Conservation (phyloP, 345 rosid species). For the Gossypium anomalum region DNA sequence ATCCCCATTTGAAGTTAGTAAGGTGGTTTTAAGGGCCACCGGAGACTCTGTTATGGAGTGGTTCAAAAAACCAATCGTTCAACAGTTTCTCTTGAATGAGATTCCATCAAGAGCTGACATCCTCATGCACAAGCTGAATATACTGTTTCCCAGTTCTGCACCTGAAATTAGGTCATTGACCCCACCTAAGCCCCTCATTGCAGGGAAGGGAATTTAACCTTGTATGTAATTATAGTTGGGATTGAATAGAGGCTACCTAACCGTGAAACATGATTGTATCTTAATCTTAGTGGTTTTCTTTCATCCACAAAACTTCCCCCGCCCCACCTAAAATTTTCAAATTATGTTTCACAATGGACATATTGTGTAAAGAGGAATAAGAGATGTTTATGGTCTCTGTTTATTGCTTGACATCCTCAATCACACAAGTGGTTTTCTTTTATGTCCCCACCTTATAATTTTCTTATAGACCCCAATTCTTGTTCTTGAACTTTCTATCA, state of each 20-base stretch:
- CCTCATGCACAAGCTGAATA: conserved; percentile 91
- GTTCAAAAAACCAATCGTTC: conserved; percentile 96
- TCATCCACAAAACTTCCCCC: background rate
- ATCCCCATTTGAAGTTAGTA: conserved; percentile 92
- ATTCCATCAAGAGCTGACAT: conserved; percentile 83
- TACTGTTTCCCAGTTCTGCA: conserved; percentile 81
- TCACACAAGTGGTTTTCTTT: background rate
- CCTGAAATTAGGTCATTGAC: conserved; percentile 84
- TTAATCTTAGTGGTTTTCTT: background rate
- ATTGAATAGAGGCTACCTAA: too few species aligned
- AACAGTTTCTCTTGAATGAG: conserved; percentile 91
- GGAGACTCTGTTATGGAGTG: conserved; percentile 93
- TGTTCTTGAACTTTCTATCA: background rate
- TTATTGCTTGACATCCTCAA: background rate
- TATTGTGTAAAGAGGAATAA: background rate
- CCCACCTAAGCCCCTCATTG: conserved; percentile 67
- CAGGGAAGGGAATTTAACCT: conserved; percentile 23
- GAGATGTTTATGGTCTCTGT: background rate
- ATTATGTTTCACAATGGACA: background rate
- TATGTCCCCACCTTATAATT: background rate
- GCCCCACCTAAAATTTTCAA: too few species aligned
- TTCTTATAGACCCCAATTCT: background rate
- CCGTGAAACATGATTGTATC: too few species aligned
- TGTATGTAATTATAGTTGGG: background rate
- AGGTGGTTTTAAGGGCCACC: conserved; percentile 85